Evolutionary conservation across 257 asterid genomes (phyloP).

Genomic region (Nemophila menziesii): DNA sequence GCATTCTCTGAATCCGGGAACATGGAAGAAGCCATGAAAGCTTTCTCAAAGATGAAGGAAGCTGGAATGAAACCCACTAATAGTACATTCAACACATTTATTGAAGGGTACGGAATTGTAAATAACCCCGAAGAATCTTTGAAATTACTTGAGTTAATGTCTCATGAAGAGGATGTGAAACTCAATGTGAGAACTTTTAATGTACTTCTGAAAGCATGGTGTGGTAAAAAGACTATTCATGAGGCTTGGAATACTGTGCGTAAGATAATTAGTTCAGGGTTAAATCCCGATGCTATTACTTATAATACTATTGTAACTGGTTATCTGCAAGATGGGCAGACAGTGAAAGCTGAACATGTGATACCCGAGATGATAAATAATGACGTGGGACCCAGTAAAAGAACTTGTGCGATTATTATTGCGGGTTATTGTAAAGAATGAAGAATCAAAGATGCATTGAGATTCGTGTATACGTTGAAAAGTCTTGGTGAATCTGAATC

Average conservation of each 20-base stretch:
- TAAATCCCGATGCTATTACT: slow-evolving; percentile 42
- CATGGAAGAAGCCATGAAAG: slow-evolving; percentile 56
- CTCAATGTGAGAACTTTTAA: slow-evolving; percentile 54
- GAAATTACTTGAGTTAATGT: slow-evolving; percentile 40
- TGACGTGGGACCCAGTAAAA: slow-evolving; percentile 41
- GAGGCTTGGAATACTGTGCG: slow-evolving; percentile 44
- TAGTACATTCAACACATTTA: slow-evolving; percentile 52
- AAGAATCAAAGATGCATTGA: slow-evolving; percentile 40
- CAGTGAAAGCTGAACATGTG: slow-evolving; percentile 37
- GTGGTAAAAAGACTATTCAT: slow-evolving; percentile 28
- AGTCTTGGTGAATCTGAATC: slow-evolving; percentile 40
- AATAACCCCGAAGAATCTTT: slow-evolving; percentile 61
- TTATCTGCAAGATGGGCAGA: slow-evolving; percentile 37
- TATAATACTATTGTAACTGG: slow-evolving; percentile 50
- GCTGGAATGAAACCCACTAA: slow-evolving; percentile 44
- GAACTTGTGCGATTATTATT: slow-evolving; percentile 52
- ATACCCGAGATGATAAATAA: slow-evolving; percentile 48
- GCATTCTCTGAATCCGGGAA: slow-evolving; percentile 66
- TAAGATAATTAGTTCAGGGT: slow-evolving; percentile 39
- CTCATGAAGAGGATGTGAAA: slow-evolving; percentile 31
- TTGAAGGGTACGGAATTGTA: slow-evolving; percentile 57
- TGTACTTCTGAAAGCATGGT: slow-evolving; percentile 60
- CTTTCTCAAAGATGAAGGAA: slow-evolving; percentile 44
- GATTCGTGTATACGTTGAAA: slow-evolving; percentile 49
- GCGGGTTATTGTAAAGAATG: slow-evolving; percentile 65